Evolutionary conservation across 1,284 basidiomycete genomes (phyloP).

Genomic region (Dichomitus squalens): DNA sequence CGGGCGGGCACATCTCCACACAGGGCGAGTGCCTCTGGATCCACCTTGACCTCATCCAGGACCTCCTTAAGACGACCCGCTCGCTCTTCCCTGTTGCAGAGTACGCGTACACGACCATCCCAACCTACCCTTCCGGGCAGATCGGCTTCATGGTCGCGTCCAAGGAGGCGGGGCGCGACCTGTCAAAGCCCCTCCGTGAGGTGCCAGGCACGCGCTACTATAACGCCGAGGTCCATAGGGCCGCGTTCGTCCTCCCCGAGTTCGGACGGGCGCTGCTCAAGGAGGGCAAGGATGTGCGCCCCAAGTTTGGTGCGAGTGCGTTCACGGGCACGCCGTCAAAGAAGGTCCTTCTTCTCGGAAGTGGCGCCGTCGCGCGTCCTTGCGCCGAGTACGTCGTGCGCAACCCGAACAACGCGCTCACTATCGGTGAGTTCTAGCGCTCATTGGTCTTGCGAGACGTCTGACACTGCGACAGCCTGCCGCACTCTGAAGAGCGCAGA

Average conservation of each 20-base stretch:
- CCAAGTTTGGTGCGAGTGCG: constrained; percentile 62
- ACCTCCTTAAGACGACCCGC: constrained; percentile 75
- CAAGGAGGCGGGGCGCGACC: constrained; percentile 72
- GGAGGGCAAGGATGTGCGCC: constrained; percentile 70
- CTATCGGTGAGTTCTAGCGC: constrained; percentile 58
- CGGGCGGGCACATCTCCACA: constrained; percentile 93
- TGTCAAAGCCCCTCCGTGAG: constrained; percentile 71
- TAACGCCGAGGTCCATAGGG: constrained; percentile 80
- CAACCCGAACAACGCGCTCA: constrained; percentile 82
- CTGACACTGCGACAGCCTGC: constrained; percentile 58
- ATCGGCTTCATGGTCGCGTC: constrained; percentile 96
- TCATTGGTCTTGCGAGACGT: not conserved
- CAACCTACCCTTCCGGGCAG: constrained; percentile 96
- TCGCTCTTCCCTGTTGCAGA: constrained; percentile 85
- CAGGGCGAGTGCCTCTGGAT: constrained; percentile 98
- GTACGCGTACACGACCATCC: constrained; percentile 97
- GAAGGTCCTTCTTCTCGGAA: constrained; percentile 92
- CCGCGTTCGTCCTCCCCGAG: constrained; percentile 91
- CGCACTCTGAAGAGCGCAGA: constrained; percentile 81
- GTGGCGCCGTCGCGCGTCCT: constrained; percentile 93
- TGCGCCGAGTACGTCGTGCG: constrained; percentile 93
- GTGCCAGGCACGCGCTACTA: constrained; percentile 85
- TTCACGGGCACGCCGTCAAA: constrained; percentile 42
- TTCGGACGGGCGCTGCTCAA: constrained; percentile 82
- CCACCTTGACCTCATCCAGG: constrained; percentile 87